A percentile compares a stretch with the other conserved stretches of the same genome.
phyloP scores from a whole-genome alignment of 306 rosid species.

The Begonia masoniana region DNA sequence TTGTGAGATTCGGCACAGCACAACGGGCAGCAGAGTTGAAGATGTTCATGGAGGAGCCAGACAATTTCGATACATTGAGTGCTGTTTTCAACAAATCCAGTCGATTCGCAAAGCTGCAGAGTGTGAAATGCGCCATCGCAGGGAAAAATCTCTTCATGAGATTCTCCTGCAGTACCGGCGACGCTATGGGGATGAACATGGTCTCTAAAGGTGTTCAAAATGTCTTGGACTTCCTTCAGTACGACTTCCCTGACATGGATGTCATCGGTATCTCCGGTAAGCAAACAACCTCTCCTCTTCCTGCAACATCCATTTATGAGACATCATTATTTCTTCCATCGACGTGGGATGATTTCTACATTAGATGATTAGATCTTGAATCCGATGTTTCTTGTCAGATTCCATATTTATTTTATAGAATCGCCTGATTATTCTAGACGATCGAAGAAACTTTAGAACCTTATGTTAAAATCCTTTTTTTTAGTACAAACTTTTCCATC shows the following conservation, averaged over 20 bases:
- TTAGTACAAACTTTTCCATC: too few species aligned
- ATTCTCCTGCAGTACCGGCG: slow-evolving; percentile 74
- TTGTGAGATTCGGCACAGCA: slow-evolving; percentile 54
- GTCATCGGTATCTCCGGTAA: slow-evolving; percentile 81
- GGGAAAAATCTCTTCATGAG: slow-evolving; percentile 74
- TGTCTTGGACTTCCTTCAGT: slow-evolving; percentile 53
- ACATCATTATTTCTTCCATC: too few species aligned
- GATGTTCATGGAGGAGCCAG: slow-evolving; percentile 54
- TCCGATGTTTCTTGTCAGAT: too few species aligned
- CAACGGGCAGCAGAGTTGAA: slow-evolving; percentile 65
- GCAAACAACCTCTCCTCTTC: background rate
- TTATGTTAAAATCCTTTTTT: too few species aligned
- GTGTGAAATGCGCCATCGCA: slow-evolving; percentile 39
- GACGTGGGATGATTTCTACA: too few species aligned
- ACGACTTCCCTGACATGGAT: slow-evolving; percentile 80
- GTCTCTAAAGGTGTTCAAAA: slow-evolving; percentile 88
- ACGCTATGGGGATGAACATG: slow-evolving; percentile 99
- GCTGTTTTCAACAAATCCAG: slow-evolving; percentile 79
- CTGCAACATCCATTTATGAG: background rate
- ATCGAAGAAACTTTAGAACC: too few species aligned
- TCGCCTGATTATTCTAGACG: too few species aligned
- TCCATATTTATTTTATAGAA: too few species aligned
- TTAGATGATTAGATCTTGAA: too few species aligned
- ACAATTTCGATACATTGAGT: slow-evolving; percentile 52
- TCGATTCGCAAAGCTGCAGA: slow-evolving; percentile 62